phyloP scores from a whole-genome alignment of 192 early-diverging fungal genomes.

The Irineochytrium annulatum region DNA sequence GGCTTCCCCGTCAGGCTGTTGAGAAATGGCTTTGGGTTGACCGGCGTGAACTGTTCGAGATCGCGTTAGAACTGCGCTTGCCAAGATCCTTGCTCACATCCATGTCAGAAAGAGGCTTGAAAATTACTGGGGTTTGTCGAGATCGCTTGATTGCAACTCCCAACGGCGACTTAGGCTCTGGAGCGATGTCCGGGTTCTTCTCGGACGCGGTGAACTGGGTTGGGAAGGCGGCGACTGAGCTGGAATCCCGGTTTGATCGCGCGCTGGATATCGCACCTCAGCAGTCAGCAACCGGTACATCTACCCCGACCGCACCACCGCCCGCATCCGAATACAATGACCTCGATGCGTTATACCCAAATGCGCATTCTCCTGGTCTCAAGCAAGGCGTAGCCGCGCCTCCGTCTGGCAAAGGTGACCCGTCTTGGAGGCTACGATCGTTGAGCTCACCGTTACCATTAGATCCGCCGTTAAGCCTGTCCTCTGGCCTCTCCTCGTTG shows the following conservation, averaged over 20 bases:
- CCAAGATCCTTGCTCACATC: no score
- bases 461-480: background rate
- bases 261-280: conserved; percentile 55
- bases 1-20: conserved; percentile 88
- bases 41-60: conserved; percentile 88
- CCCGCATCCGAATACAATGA: background rate
- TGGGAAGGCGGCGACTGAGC: conserved; percentile 65
- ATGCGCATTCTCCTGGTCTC: background rate
- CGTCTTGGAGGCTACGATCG: background rate
- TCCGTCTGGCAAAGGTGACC: background rate
- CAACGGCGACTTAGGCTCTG: no score
- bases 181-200: no score
- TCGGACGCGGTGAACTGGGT: conserved; percentile 16
- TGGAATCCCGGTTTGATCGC: conserved; percentile 69
- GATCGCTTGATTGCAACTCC: no score
- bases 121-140: no score
- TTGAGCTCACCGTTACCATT: background rate
- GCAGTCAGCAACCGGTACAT: no score
- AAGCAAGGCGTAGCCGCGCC: background rate
- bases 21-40: conserved; percentile 97
- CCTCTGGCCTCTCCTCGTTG: background rate
- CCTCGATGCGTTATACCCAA: background rate
- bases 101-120: no score
- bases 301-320: background rate
- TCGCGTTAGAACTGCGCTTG: no score